Base-by-base conservation (phyloP, 805 yeast genomes). In the Nakazawaea wyomingensis region DNA sequence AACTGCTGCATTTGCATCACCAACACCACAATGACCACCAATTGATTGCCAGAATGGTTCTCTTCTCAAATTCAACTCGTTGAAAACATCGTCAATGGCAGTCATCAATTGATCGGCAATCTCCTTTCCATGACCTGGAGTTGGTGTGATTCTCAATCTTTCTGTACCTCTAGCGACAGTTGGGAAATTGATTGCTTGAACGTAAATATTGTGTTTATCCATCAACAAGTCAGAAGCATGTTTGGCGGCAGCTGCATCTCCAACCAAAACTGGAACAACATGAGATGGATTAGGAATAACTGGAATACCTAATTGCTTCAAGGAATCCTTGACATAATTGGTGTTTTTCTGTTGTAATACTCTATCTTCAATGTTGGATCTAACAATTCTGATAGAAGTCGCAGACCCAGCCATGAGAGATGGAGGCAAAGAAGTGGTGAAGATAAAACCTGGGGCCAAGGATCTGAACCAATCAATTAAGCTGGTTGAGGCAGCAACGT, bases 161-260 rank as follows among this genome's bases (percentile, higher is more conserved):
- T 93, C 99, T 51, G 89, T 83, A 48, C 99, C 99, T 53, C 85
- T 80, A 16, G 96, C 83, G 48, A 93, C 99, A 19, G 99, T 93
- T 48, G 99, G 99, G 80, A 84, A 93, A 70, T 93, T 93, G 63
- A 93, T 93, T 37, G 98, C 96, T 69, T 93, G 99, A 36, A 95
- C 99, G 59, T 93, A 93, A 61, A 93, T 90, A 51, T 77, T 74
- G 67, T 89, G 85, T 55, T 85, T 80, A 50, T 83, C 76, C 72
- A 93, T 79, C 58, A 93, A 77, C 62, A 85, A 62, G 62, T 93
- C 99, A 18, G 96, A 85, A 8, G 98, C 98, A 47, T 69, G 69
- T 63, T 91, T 91, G 43, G 98, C 97, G 51, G 83, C 81, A 40
- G 81, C 84, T 8, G 99, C 96, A 59, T 89, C 90, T 51, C 99